A percentile compares a stretch with the other conserved stretches of the same genome.
Conservation (phyloP, 345 rosid species). For the Trapa bicornis region DNA sequence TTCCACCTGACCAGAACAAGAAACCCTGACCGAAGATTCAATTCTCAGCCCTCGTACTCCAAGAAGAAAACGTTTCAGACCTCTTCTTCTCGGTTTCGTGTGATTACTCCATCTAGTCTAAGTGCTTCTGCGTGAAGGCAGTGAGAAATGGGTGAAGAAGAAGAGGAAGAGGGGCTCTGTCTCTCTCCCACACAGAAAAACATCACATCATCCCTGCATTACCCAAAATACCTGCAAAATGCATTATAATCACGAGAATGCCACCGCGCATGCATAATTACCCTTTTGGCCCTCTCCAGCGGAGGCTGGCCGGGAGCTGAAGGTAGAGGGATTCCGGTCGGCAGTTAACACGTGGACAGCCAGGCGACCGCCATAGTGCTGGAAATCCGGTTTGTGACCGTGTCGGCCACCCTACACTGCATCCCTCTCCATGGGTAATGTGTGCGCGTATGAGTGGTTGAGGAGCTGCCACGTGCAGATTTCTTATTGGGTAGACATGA, state of each 20-base stretch:
- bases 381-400: constrained; percentile 26
- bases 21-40: not conserved
- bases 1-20: not conserved
- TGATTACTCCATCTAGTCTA: not conserved
- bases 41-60: not conserved
- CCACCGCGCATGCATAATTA: not conserved
- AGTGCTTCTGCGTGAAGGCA: too few species aligned
- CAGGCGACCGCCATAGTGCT: constrained; percentile 32
- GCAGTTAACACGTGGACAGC: constrained; percentile 36
- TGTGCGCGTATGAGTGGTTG: constrained; percentile 21
- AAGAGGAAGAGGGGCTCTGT: too few species aligned
- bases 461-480: constrained; percentile 19
- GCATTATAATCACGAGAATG: not conserved
- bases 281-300: not conserved
- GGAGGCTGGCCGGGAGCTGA: not conserved
- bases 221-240: not conserved
- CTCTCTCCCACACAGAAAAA: too few species aligned
- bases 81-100: not conserved
- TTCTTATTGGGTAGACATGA: too few species aligned
- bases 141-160: too few species aligned
- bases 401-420: constrained; percentile 66
- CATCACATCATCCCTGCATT: not conserved
- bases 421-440: constrained; percentile 8
- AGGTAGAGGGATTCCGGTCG: constrained; percentile 17
- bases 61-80: not conserved